Percentiles rank a stretch among this genome's conserved stretches.
Evolutionary conservation across 495 filamentous ascomycete genomes (phyloP).

Genomic region (Annulohypoxylon bovei): DNA sequence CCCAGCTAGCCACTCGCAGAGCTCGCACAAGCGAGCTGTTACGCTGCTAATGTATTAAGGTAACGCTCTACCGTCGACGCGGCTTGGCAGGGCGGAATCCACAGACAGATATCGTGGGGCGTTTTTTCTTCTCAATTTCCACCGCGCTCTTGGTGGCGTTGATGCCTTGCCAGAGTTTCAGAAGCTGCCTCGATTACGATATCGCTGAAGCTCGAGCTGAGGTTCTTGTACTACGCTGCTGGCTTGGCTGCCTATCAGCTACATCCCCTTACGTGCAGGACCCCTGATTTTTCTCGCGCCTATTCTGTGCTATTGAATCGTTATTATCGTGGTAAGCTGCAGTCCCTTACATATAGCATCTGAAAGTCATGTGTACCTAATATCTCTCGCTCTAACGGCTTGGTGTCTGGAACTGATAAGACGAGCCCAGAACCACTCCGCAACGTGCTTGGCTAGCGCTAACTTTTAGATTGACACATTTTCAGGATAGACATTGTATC

Average conservation of each 20-base stretch:
- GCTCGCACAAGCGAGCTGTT: constrained; percentile 16
- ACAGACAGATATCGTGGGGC: not conserved
- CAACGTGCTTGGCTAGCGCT: not conserved
- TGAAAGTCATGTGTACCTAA: not conserved
- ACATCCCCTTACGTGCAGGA: not conserved
- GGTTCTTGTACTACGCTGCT: not conserved
- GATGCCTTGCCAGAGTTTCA: not conserved
- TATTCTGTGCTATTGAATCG: not conserved
- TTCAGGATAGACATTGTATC: not conserved
- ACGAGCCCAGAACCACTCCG: not conserved
- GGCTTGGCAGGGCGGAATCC: constrained; percentile 37
- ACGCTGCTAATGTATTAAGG: constrained; percentile 14
- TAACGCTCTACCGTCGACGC: constrained; percentile 10
- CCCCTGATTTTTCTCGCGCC: not conserved
- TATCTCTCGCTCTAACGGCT: not conserved
- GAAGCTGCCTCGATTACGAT: not conserved
- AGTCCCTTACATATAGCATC: not conserved
- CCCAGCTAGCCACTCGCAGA: constrained; percentile 26
- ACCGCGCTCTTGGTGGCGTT: not conserved
- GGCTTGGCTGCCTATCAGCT: not conserved
- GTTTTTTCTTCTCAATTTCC: constrained; percentile 21
- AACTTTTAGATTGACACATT: not conserved
- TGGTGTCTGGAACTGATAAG: not conserved
- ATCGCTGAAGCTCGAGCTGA: constrained; percentile 1
- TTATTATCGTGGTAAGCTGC: not conserved